Evolutionary conservation across 164 flowering plant species (phyloP), one percentile per base, ranked within the genome.

Genomic region (Cinnamomum chago): DNA sequence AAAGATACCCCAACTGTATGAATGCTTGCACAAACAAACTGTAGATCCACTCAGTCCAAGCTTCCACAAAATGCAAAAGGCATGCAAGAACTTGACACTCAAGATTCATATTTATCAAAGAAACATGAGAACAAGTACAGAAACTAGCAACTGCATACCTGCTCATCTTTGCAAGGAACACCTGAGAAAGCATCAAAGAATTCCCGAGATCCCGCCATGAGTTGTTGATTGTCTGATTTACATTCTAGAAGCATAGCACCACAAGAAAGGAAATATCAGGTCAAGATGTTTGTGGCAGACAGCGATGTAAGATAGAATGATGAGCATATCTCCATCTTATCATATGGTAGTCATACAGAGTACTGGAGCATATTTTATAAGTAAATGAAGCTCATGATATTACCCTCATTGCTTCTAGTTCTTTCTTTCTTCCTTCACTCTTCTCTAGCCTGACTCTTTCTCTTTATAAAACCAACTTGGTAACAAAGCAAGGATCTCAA

Each of bases 161-260:
- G 82, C 55, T 81, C 83, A 69, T 81, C 75, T 72, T 78, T 76
- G 70, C 67, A 67, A 23, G 76, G 69, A 25, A 73, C 79, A 35
- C 52, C 65, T 50, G 81, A 80, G 72, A 79, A 76, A 67, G 79
- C 76, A 72, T 81, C 81, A 77, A 79, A 76, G 66, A 77, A 73
- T 64, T 81, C 82, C 65, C 76, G 72, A 50, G 81, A 60, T 74
- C 78, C 82, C 72, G 67, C 76, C 76, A 76, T 71, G 30, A 71
- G 72, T 55, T 64, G 82, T 70, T 77, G 78, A 74, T 72, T 51
- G 22, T 75, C 83, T 76, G 78, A 51, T 71, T 74, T 71, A 12
- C 25, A 64, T 24, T 72, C 75, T 72, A 50, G 28, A 74, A 28
- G 47, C 77, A 71, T 23, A 73, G 30, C 62, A 79, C 71, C 62